A percentile compares a stretch with the other conserved stretches of the same genome.
Evolutionary conservation across 352 stramenopile species (phyloP).

Genomic region (Phytophthora chlamydospora): DNA sequence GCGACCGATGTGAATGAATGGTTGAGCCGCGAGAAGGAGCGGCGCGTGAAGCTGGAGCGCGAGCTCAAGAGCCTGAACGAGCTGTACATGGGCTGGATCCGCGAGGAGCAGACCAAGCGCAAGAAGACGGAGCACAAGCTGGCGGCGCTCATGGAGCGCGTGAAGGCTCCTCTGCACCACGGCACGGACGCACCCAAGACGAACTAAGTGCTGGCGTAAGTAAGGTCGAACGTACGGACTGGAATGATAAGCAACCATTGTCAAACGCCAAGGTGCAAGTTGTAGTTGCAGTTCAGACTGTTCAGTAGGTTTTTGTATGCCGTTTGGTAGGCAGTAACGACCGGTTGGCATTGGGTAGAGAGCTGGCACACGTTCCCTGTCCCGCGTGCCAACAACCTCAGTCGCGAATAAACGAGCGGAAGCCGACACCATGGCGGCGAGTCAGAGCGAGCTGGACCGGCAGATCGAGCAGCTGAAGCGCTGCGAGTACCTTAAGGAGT

Average conservation of each 20-base stretch:
- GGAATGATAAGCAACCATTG: no score
- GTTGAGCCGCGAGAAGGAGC: constrained; percentile 75
- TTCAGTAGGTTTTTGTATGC: no score
- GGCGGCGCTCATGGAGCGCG: constrained; percentile 44
- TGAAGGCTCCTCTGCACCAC: constrained; percentile 20
- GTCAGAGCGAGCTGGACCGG: constrained; percentile 86
- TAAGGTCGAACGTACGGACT: neutral
- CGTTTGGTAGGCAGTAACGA: no score
- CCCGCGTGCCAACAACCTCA: constrained; percentile 16
- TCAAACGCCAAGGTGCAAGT: no score
- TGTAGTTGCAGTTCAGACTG: no score
- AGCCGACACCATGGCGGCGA: constrained; percentile 58
- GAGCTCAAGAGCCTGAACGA: constrained; percentile 84
- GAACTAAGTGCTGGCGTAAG: constrained; percentile 2
- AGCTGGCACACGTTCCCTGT: constrained; percentile 9
- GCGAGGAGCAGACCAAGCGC: constrained; percentile 79
- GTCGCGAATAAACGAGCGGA: constrained; percentile 37
- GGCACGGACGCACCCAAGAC: constrained; percentile 13
- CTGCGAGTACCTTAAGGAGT: constrained; percentile 99
- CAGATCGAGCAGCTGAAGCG: constrained; percentile 92
- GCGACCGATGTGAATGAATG: constrained; percentile 70
- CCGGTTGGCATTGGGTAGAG: constrained; percentile 17
- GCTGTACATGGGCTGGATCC: constrained; percentile 87
- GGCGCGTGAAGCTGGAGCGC: constrained; percentile 72
- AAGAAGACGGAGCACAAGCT: constrained; percentile 71